Base-by-base conservation (phyloP, 352 stramenopile species). In the Pythium aphanidermatum region DNA sequence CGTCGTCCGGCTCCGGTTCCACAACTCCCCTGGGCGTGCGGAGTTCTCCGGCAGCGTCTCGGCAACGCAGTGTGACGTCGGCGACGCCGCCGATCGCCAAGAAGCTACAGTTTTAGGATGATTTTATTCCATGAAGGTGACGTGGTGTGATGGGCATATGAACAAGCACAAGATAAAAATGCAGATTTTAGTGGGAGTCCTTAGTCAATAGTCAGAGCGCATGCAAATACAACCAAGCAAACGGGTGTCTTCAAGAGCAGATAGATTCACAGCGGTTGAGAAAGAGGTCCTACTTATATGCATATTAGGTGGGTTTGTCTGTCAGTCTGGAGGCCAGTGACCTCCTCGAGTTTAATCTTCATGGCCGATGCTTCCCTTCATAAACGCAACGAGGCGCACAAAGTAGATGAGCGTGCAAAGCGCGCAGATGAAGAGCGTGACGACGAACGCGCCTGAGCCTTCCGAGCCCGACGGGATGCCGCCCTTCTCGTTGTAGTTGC, bases 381-480 rank as follows among this genome's bases (percentile, higher is more conserved):
- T 64, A 63, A 84, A 89, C 4, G 66, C 63, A 39, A 69, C 26
- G 17, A 92, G 47, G 6, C 67, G 74, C 19, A 55, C 25, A 42
- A 68, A 17, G 63, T 88, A 89, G 34, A 88, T 64, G 54, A 79
- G 30, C 35, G 74, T 88, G 58, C 76, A 91, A 46, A 92, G 62
- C 26, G 42, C 20, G 62, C 72, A 89, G 58, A 89, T 65, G 55
- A 89, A 82, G 38, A 90, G 68, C 54, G 78, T 90, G 53, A 91
- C 74, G n/a, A 89, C 58, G 53, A 88, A 91, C 8, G 64, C 70
- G 41, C 81, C 81, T 23, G 76, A 90, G 25, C 78, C 78, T 54
- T 87, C 70, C 14, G 77, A 74, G 17, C 78, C 81, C 4, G 78
- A 89, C 27, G 81, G 74, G 51, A 92, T 83, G 40, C 65, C 81